Evolutionary conservation across 2,329 filamentous ascomycete species (phyloP), one percentile per base, ranked within the genome.

Genomic region (Cryoendolithus antarcticus): DNA sequence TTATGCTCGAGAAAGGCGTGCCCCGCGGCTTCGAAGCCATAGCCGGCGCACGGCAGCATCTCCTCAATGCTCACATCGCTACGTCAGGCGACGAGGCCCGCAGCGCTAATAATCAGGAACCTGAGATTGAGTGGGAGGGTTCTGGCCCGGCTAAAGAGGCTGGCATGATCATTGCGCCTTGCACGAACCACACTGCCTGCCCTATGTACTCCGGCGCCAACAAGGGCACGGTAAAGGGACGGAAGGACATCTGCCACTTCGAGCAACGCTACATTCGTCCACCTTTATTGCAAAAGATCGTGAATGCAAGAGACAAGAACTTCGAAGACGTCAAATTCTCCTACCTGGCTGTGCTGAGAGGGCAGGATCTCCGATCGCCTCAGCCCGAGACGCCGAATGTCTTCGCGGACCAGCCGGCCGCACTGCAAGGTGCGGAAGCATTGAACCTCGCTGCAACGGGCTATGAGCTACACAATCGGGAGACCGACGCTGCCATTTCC

Each of bases 201-300:
- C 91, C 91, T 0, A 93, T 98, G 83, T 95, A 94, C 56, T 43
- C 47, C 27, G 39, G 39, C 32, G 67, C 71, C 12, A 68, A 70
- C 0, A 71, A 80, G 1, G 86, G 86, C 0, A 68, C 80, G 39
- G 77, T 75, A 39, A 65, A 65, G 21, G 85, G 86, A 4, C 76
- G 89, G 40, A 88, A 86, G 52, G 88, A 96, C 55, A 91, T 81
- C 55, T 98, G 91, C 61, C 83, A 82, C 59, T 96, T 98, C 60
- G 74, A 71, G 45, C 91, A 98, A 63, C 77, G 91, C 34, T 96
- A 85, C 57, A 81, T 86, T 36, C 77, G 88, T 0, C 91, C 91
- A 1, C 65, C 69, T 0, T 95, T 88, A 59, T 70, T 95, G 40
- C 86, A 93, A 56, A 73, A 73, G 34, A 71, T 96, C 35, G 65